These are phyloP conservation scores for Groenewaldozyma tartarivorans DNA, from an alignment of 805 yeast genomes.

Conservation along the genomic window DNA sequence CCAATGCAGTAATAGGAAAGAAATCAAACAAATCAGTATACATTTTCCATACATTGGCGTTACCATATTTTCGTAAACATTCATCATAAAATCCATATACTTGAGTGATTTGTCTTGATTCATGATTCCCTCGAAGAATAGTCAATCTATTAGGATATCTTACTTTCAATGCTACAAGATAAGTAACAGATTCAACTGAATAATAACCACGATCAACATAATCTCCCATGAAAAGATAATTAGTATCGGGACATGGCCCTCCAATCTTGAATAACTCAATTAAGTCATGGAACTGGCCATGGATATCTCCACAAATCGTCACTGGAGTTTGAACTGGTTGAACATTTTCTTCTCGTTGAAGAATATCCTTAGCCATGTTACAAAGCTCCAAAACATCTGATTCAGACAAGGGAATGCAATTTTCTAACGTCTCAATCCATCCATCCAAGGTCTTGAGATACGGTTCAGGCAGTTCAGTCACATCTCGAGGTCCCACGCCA, in stretches of 20 bases:
- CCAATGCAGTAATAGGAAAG: slow-evolving; percentile 92
- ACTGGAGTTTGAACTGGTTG: slow-evolving; percentile 95
- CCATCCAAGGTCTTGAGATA: slow-evolving; percentile 66
- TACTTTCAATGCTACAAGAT: slow-evolving; percentile 87
- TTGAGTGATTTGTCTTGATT: slow-evolving; percentile 92
- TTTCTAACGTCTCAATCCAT: slow-evolving; percentile 71
- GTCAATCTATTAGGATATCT: slow-evolving; percentile 90
- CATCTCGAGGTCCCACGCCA: slow-evolving; percentile 33
- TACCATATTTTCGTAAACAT: slow-evolving; percentile 88
- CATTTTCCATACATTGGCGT: slow-evolving; percentile 88
- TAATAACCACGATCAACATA: slow-evolving; percentile 87
- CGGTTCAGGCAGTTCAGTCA: slow-evolving; percentile 32
- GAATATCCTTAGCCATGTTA: slow-evolving; percentile 76
- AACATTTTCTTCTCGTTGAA: slow-evolving; percentile 86
- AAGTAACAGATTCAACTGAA: slow-evolving; percentile 88
- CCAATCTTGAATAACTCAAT: slow-evolving; percentile 94
- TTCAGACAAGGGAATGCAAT: slow-evolving; percentile 42
- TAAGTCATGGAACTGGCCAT: slow-evolving; percentile 93
- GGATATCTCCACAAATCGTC: slow-evolving; percentile 95
- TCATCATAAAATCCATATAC: slow-evolving; percentile 96
- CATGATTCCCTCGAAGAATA: slow-evolving; percentile 91
- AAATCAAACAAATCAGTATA: slow-evolving; percentile 91
- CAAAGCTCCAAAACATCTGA: slow-evolving; percentile 73
- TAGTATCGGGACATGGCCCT: slow-evolving; percentile 91
- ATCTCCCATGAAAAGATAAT: slow-evolving; percentile 80